phyloP scores from a whole-genome alignment of 2,329 filamentous ascomycete genomes.

The Helicocarpus griseus region DNA sequence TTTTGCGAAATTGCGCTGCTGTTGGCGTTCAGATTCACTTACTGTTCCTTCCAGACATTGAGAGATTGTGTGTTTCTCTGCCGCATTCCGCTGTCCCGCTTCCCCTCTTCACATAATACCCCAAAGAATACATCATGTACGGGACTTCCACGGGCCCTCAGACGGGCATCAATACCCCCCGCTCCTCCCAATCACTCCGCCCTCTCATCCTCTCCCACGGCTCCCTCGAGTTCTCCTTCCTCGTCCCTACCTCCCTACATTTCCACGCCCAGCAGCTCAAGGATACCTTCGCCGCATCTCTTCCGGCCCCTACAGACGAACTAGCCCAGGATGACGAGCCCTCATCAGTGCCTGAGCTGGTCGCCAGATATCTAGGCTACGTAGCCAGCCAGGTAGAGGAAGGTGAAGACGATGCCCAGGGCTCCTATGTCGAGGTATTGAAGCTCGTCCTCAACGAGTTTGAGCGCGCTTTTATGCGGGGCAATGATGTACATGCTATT shows the following conservation, averaged over 20 bases:
- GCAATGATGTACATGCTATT: slow-evolving; percentile 92
- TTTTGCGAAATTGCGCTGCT: too few species aligned
- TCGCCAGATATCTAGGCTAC: slow-evolving; percentile 87
- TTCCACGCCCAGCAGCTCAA: slow-evolving; percentile 93
- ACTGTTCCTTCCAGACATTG: too few species aligned
- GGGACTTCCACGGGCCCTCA: slow-evolving; percentile 71
- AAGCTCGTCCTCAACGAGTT: slow-evolving; percentile 93
- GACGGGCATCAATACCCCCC: slow-evolving; percentile 93
- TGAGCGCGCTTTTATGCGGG: slow-evolving; percentile 84
- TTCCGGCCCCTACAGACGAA: slow-evolving; percentile 91
- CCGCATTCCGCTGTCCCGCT: not conserved
- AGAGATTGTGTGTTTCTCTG: not conserved
- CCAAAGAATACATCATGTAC: slow-evolving; percentile 66
- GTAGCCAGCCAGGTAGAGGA: slow-evolving; percentile 83
- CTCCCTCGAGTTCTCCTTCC: slow-evolving; percentile 89
- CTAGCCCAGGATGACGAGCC: slow-evolving; percentile 97
- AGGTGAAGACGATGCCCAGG: slow-evolving; percentile 79
- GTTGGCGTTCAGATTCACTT: too few species aligned
- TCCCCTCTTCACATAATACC: not conserved
- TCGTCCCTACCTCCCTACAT: slow-evolving; percentile 89
- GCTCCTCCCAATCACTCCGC: slow-evolving; percentile 84
- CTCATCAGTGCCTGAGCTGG: slow-evolving; percentile 86
- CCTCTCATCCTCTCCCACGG: slow-evolving; percentile 87
- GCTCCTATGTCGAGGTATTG: slow-evolving; percentile 84
- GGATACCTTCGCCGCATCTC: slow-evolving; percentile 73